Percentiles rank a stretch among this genome's conserved stretches.
These are phyloP conservation scores for Syncephalis plumigaleata DNA, from an alignment of 371 early-diverging fungal species.

Conservation along the genomic window DNA sequence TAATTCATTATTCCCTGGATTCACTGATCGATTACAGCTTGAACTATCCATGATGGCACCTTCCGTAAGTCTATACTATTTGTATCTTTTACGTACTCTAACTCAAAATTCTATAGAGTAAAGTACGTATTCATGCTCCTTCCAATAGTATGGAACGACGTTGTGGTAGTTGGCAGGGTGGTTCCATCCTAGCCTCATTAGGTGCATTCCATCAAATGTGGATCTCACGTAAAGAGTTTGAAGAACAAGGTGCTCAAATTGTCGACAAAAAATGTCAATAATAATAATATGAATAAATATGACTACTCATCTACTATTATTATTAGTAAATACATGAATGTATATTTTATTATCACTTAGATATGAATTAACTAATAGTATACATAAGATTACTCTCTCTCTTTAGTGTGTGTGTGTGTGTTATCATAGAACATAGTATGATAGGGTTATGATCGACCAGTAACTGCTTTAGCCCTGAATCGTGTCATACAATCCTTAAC, in stretches of 20 bases:
- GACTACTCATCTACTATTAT: too few species aligned
- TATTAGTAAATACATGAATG: too few species aligned
- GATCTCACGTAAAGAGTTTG: conserved; percentile 88
- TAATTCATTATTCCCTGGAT: conserved; percentile 68
- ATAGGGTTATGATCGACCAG: too few species aligned
- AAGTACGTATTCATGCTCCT: conserved; percentile 65
- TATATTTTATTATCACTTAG: too few species aligned
- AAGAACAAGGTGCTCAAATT: conserved; percentile 67
- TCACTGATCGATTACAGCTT: conserved; percentile 65
- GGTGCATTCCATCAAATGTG: conserved; percentile 95
- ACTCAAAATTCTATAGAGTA: conserved; percentile 23
- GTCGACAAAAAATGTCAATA: conserved; percentile 77
- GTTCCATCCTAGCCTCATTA: conserved; percentile 85
- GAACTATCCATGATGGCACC: conserved; percentile 50
- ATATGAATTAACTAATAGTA: too few species aligned
- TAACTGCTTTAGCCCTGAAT: conserved; percentile 4
- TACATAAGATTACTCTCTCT: too few species aligned
- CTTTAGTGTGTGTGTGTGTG: too few species aligned
- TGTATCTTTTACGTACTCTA: neutral
- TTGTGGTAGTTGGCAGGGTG: conserved; percentile 90
- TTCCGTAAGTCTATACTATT: conserved; percentile 30
- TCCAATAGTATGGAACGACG: conserved; percentile 64
- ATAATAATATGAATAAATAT: conserved; percentile 2
- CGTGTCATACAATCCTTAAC: conserved; percentile 23
- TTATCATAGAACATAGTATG: too few species aligned